Evolutionary conservation across 2,329 filamentous ascomycete genomes (phyloP).

Genomic region (Penicillium corylophilum): DNA sequence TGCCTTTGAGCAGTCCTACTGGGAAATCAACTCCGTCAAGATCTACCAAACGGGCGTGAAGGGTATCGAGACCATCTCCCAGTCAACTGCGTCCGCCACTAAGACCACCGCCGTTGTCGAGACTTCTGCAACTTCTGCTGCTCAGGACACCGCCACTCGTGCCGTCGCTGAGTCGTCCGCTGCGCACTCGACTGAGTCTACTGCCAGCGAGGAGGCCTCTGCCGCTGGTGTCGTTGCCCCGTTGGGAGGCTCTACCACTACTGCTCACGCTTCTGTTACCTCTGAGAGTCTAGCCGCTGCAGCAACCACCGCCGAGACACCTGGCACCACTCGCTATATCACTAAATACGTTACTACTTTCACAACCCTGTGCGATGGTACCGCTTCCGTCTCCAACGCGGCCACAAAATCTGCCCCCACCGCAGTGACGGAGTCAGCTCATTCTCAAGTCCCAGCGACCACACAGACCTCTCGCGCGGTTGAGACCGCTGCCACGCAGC

Average conservation of each 20-base stretch:
- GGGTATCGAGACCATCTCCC: constrained; percentile 4
- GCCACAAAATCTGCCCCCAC: not conserved
- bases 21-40: constrained; percentile 71
- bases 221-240: not conserved
- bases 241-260: not conserved
- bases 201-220: not conserved
- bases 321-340: not conserved
- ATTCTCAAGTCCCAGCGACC: not conserved
- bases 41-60: constrained; percentile 51
- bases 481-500: not conserved
- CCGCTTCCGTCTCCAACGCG: not conserved
- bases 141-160: not conserved
- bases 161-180: not conserved
- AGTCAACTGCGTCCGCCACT: not conserved
- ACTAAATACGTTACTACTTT: not conserved
- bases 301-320: not conserved
- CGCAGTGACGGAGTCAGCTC: not conserved
- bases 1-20: constrained; percentile 72
- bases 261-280: not conserved
- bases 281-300: not conserved
- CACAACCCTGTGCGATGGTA: not conserved
- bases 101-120: not conserved
- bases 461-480: not conserved
- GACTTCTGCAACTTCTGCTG: not conserved
- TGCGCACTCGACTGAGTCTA: not conserved